These are phyloP conservation scores for Aspergillus persii DNA, from an alignment of 2,329 filamentous ascomycete species.

Conservation along the genomic window DNA sequence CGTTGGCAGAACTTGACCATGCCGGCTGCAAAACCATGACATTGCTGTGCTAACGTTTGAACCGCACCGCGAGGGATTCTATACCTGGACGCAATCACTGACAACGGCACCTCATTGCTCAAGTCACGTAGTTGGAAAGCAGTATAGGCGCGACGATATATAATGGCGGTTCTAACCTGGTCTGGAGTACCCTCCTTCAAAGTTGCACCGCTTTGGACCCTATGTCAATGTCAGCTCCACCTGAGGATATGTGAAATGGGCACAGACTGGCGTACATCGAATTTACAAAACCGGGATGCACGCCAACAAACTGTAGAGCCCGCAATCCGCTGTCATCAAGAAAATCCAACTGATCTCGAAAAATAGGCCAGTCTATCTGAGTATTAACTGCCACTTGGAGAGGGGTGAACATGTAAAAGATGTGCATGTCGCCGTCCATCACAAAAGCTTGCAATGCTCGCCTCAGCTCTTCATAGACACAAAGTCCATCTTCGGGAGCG, in stretches of 20 bases:
- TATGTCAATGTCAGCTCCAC: slow-evolving; percentile 32
- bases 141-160: slow-evolving; percentile 71
- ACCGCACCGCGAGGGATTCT: slow-evolving; percentile 67
- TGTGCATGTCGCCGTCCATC: slow-evolving; percentile 77
- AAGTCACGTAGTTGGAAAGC: slow-evolving; percentile 75
- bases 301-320: slow-evolving; percentile 65
- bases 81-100: slow-evolving; percentile 68
- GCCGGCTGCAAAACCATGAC: slow-evolving; percentile 73
- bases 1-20: slow-evolving; percentile 77
- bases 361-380: slow-evolving; percentile 68
- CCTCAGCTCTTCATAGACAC: slow-evolving; percentile 67
- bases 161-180: slow-evolving; percentile 60
- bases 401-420: slow-evolving; percentile 74
- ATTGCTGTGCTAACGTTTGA: slow-evolving; percentile 70
- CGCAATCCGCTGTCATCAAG: slow-evolving; percentile 70
- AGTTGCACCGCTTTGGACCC: slow-evolving; percentile 61
- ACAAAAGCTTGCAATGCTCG: slow-evolving; percentile 70
- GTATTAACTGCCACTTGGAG: slow-evolving; percentile 52
- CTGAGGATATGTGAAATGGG: not conserved
- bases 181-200: slow-evolving; percentile 62
- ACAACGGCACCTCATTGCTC: slow-evolving; percentile 72
- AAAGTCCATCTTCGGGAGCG: slow-evolving; percentile 71
- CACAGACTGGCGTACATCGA: slow-evolving; percentile 53
- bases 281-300: slow-evolving; percentile 66
- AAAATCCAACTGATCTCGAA: slow-evolving; percentile 66